Evolutionary conservation across 2,329 filamentous ascomycete species (phyloP).

Genomic region (Ceratocystis colombiana): DNA sequence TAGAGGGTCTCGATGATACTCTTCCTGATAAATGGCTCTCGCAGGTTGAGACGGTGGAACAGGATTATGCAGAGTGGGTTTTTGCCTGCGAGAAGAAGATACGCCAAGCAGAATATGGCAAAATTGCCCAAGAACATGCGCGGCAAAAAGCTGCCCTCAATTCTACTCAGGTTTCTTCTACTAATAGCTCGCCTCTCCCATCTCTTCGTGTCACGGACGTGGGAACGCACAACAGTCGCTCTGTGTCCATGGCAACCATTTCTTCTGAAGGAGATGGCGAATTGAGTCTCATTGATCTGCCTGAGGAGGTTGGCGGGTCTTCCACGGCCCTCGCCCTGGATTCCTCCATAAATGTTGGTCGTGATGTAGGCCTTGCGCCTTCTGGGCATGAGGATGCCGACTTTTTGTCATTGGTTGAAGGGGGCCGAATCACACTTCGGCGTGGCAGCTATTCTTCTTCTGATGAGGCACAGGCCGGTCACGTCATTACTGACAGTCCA

Average conservation of each 20-base stretch:
- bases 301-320: conserved; percentile 8
- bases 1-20: conserved; percentile 76
- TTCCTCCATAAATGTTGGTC: conserved; percentile 20
- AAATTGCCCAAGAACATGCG: conserved; percentile 23
- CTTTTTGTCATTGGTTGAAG: conserved; percentile 13
- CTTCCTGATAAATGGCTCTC: conserved; percentile 83
- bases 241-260: conserved; percentile 18
- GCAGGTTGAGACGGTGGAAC: conserved; percentile 69
- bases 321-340: conserved; percentile 13
- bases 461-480: conserved; percentile 2
- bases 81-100: conserved; percentile 64
- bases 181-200: conserved; percentile 14
- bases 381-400: conserved; percentile 16
- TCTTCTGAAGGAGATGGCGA: conserved; percentile 10
- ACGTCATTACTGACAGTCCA: conserved; percentile 17
- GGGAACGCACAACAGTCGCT: neutral
- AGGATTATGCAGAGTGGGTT: conserved; percentile 69
- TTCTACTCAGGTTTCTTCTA: conserved; percentile 5
- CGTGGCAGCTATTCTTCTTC: conserved; percentile 19
- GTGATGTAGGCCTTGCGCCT: conserved; percentile 4
- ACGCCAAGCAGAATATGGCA: conserved; percentile 48
- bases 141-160: neutral
- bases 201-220: conserved; percentile 20
- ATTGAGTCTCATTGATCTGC: conserved; percentile 17
- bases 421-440: conserved; percentile 14